Evolutionary conservation across 2,329 filamentous ascomycete species (phyloP), one percentile per base, ranked within the genome.

Genomic region (Fusarium brachygibbosum): DNA sequence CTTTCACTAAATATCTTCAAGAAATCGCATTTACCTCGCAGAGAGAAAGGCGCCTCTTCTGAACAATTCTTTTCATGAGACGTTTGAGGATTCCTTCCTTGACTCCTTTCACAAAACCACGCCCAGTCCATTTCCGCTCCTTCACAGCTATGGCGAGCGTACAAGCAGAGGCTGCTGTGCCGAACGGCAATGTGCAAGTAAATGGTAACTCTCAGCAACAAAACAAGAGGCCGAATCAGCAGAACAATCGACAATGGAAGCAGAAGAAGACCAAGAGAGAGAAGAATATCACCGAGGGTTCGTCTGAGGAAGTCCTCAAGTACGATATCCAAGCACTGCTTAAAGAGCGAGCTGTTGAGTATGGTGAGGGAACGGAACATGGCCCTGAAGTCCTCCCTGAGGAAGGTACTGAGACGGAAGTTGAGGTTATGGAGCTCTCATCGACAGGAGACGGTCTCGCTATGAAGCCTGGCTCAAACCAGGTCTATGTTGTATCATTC

Each of bases 361-460:
- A 68, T 69, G 61, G 76, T 7, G 73, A 76, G 21, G 68, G 70
- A 25, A 75, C 78, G 9, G 76, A 77, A 6, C 66, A 71, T 8
- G 74, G 69, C 5, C 75, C 77, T 2, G 77, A 79, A 28, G 59
- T 76, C 2, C 80, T 94, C 3, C 91, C 92, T 2, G 87, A 90
- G 69, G 84, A 84, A 38, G 91, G 91, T 62, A 86, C 88, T 8
- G 93, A 97, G 77, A 88, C 96, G 40, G 90, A 97, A 54, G 87
- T 98, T 40, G 89, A 91, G n/a, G 90, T 98, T 60, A 80, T 89
- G 9, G 88, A 92, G 70, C 84, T 98, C 34, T 97, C 95, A 0
- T 98, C 95, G 0, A 97, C 93, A 0, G 96, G 96, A 54, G 96
- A 98, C 72, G 96, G 93, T 4, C 86, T 99, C 58, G 96, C 92